phyloP scores from a whole-genome alignment of 495 filamentous ascomycete species.

The Friedmanniomyces endolithicus region DNA sequence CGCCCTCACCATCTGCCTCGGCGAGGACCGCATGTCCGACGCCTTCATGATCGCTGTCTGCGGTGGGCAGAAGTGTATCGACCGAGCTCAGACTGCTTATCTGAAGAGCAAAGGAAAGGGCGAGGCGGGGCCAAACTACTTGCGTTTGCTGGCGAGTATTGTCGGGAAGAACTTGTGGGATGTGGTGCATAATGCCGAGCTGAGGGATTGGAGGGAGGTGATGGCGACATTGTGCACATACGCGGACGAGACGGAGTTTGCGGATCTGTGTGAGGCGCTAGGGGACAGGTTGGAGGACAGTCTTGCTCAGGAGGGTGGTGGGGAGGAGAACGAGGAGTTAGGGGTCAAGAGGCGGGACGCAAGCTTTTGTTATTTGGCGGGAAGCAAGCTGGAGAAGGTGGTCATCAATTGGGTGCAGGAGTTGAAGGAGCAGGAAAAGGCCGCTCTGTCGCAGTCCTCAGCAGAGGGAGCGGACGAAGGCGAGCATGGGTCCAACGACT shows the following conservation, averaged over 20 bases:
- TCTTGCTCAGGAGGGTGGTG: constrained; percentile 34
- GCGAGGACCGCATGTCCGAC: constrained; percentile 82
- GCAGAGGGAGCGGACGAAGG: constrained; percentile 17
- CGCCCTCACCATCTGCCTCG: constrained; percentile 75
- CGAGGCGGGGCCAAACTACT: constrained; percentile 56
- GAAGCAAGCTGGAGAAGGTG: constrained; percentile 95
- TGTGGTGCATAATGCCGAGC: constrained; percentile 87
- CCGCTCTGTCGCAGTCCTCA: constrained; percentile 48
- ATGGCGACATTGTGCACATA: constrained; percentile 94
- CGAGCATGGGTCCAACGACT: constrained; percentile 38
- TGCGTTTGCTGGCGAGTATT: constrained; percentile 79
- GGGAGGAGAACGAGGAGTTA: constrained; percentile 38
- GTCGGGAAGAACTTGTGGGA: constrained; percentile 98
- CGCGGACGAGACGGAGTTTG: constrained; percentile 77
- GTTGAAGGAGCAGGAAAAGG: constrained; percentile 67
- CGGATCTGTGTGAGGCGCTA: constrained; percentile 90
- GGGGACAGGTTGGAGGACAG: constrained; percentile 77
- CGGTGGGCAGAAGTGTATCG: constrained; percentile 83
- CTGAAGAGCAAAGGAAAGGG: constrained; percentile 59
- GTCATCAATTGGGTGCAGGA: constrained; percentile 86
- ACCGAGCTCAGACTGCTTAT: constrained; percentile 86
- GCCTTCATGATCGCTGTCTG: constrained; percentile 98
- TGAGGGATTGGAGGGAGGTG: constrained; percentile 89
- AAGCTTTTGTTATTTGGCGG: constrained; percentile 87
- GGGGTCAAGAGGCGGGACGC: constrained; percentile 63